Conservation (phyloP, 2,329 filamentous ascomycete species). For the Fusarium tupiense region DNA sequence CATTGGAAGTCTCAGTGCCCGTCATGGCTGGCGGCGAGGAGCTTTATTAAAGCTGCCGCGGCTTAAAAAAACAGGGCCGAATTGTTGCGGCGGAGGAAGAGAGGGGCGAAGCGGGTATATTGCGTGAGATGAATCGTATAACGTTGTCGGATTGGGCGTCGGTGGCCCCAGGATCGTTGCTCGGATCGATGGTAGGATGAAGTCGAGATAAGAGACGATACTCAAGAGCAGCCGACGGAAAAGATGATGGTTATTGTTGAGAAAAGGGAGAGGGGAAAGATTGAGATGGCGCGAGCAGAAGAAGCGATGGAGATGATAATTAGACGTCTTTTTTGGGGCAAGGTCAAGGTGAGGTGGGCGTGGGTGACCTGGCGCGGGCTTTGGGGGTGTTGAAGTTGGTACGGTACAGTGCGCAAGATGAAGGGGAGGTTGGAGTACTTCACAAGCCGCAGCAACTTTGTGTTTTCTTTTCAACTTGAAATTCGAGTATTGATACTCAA, state of each 20-base stretch:
- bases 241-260: slow-evolving; percentile 35
- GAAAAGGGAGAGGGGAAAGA: slow-evolving; percentile 29
- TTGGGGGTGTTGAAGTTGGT: slow-evolving; percentile 23
- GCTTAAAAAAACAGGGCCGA: slow-evolving; percentile 36
- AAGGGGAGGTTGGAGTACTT: slow-evolving; percentile 4
- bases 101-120: slow-evolving; percentile 34
- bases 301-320: slow-evolving; percentile 43
- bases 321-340: slow-evolving; percentile 44
- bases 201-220: slow-evolving; percentile 14
- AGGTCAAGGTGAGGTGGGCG: slow-evolving; percentile 43
- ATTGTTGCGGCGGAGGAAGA: slow-evolving; percentile 32
- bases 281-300: slow-evolving; percentile 34
- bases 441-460: neutral
- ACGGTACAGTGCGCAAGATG: slow-evolving; percentile 42
- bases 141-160: slow-evolving; percentile 32
- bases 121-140: slow-evolving; percentile 33
- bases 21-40: slow-evolving; percentile 58
- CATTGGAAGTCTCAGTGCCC: slow-evolving; percentile 57
- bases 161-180: slow-evolving; percentile 25
- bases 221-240: slow-evolving; percentile 12
- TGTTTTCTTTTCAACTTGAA: slow-evolving; percentile 1
- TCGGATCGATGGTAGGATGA: slow-evolving; percentile 18
- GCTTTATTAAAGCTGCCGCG: slow-evolving; percentile 39
- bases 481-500: neutral
- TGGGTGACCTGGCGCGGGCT: slow-evolving; percentile 29